phyloP scores from a whole-genome alignment of 2,329 filamentous ascomycete genomes.

The Cladophialophora chaetospira region DNA sequence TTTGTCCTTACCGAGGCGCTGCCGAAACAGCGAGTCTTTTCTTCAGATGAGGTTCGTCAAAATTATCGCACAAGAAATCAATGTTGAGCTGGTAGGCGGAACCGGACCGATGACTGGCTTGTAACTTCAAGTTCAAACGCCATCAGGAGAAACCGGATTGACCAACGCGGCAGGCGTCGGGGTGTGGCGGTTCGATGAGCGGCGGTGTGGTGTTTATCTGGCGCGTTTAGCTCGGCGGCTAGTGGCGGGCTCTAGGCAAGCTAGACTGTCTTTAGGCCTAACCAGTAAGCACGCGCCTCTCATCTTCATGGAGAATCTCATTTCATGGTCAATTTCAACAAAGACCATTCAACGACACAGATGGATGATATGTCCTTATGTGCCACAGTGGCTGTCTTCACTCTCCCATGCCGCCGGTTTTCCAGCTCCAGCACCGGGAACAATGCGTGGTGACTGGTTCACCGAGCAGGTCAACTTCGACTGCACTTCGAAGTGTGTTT shows the following conservation, averaged over 20 bases:
- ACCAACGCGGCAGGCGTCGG: background rate
- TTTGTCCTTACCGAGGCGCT: no score
- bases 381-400: no score
- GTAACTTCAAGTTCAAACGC: background rate
- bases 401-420: no score
- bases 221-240: constrained; percentile 1
- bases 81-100: background rate
- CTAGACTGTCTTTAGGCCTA: background rate
- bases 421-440: background rate
- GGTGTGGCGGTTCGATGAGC: background rate
- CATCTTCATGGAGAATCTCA: background rate
- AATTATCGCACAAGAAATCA: background rate
- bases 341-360: constrained; percentile 5
- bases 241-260: background rate
- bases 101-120: background rate
- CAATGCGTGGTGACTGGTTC: no score
- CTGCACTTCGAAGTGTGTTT: background rate
- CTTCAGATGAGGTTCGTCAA: background rate
- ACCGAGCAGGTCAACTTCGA: background rate
- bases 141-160: constrained; percentile 1
- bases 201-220: background rate
- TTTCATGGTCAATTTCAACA: constrained; percentile 2
- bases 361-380: no score
- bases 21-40: background rate
- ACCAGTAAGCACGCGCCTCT: background rate